These are phyloP conservation scores for Puccinia coronata DNA, from an alignment of 1,284 basidiomycete species.

Conservation along the genomic window DNA sequence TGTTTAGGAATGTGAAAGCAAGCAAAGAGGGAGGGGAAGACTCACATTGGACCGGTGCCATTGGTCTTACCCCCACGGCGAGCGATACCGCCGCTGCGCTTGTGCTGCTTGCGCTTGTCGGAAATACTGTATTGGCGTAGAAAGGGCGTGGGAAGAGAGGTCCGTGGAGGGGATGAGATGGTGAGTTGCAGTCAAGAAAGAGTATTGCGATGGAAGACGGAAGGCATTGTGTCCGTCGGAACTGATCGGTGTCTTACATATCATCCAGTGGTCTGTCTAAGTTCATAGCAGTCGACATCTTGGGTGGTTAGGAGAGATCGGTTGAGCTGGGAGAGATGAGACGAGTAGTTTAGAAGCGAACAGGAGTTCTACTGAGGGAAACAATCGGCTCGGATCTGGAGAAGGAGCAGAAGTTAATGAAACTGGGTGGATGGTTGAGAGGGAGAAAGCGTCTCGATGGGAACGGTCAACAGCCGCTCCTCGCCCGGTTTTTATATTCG, in stretches of 20 bases:
- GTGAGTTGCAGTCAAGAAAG: background rate
- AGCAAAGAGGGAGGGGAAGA: background rate
- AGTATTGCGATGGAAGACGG: background rate
- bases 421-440: too few relatives aligned
- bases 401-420: too few relatives aligned
- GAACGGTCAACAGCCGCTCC: too few relatives aligned
- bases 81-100: constrained; percentile 15
- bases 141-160: background rate
- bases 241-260: constrained; percentile 25
- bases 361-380: too few relatives aligned
- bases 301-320: too few relatives aligned
- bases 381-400: too few relatives aligned
- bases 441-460: too few relatives aligned
- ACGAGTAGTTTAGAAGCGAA: background rate
- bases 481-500: too few relatives aligned
- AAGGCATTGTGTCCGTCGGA: background rate
- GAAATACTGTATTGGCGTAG: constrained; percentile 24
- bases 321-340: background rate
- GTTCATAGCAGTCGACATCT: constrained; percentile 43
- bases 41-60: constrained; percentile 41
- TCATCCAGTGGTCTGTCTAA: constrained; percentile 47
- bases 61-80: constrained; percentile 39
- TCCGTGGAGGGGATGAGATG: background rate
- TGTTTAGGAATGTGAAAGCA: background rate
- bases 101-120: constrained; percentile 44